Evolutionary conservation across 345 rosid species (phyloP), one percentile per base, ranked within the genome.

Genomic region (Eucalyptus erythrocorys): DNA sequence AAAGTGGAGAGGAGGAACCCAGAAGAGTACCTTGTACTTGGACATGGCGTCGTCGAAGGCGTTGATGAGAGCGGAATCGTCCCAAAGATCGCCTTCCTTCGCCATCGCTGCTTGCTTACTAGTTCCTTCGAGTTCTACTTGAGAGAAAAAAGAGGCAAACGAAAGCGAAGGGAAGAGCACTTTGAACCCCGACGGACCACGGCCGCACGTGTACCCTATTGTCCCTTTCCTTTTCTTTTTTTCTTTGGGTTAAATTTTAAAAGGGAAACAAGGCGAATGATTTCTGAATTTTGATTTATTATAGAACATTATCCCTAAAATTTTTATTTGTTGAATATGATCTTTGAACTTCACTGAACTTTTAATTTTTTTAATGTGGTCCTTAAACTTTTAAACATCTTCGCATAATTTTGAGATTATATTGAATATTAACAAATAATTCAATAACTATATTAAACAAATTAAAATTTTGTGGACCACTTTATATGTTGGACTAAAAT

Each of bases 21-120:
- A 87, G 57, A 85, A 49, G 85, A 71, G 86, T 55, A 95, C 96
- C 95, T 93, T 94, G 92, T 94, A 93, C 81, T 89, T 92, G 88
- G 92, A 93, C 91, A 95, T 91, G 92, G 96, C 97, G 85, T 92
- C 89, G 88, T 95, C 94, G 91, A 95, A 94, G 49, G 97, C 97
- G 90, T 91, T 87, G 89, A 95, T 26, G 87, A 95, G 95, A 66
- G 93, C 94, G 1, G 94, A 93, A 88, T 95, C 97, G 79, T 94
- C 97, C 97, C 96, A 95, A 15, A 95, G 81, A 24, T 93, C 94
- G 19, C 92, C 93, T 89, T 89, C 94, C 90, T 90, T 92, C n/a
- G 89, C 94, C 94, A 94, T 94, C 89, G 86, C 49, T 37, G 32
- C 59, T 53, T 59, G 16, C 87, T 71, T 71, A 13, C 13, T 26